Percentiles rank a stretch among this genome's conserved stretches.
Evolutionary conservation across 352 stramenopile genomes (phyloP).

Genomic region (Globisporangium megalacanthum): DNA sequence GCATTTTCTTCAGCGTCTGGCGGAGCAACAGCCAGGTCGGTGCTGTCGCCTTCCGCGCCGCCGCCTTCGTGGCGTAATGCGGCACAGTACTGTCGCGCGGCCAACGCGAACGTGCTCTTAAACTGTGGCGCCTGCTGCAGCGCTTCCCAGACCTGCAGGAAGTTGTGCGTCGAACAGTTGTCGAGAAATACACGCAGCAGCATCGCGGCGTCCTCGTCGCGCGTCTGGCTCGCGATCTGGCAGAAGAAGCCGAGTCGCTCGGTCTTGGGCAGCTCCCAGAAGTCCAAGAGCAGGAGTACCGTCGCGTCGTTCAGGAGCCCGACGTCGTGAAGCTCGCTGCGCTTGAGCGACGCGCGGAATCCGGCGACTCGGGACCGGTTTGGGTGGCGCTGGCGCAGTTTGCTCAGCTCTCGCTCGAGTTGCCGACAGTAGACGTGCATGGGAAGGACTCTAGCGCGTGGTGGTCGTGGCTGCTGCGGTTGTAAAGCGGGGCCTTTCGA

Average conservation of each 20-base stretch:
- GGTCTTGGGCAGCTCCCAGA: constrained; percentile 50
- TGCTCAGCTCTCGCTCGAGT: constrained; percentile 52
- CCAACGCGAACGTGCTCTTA: constrained; percentile 26
- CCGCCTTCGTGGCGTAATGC: background rate
- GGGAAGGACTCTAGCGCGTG: constrained; percentile 15
- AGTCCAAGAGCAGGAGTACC: constrained; percentile 53
- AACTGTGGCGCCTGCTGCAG: constrained; percentile 46
- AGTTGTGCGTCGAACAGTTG: constrained; percentile 35
- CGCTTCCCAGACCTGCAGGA: constrained; percentile 44
- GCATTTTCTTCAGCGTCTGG: background rate
- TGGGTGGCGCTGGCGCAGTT: constrained; percentile 24
- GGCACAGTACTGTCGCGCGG: constrained; percentile 16
- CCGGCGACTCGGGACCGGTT: constrained; percentile 11
- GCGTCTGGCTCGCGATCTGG: constrained; percentile 59
- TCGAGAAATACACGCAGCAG: constrained; percentile 19
- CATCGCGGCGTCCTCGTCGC: constrained; percentile 35
- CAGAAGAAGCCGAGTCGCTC: constrained; percentile 65
- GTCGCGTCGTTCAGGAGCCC: constrained; percentile 56
- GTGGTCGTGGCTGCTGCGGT: constrained; percentile 1
- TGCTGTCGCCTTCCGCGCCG: background rate
- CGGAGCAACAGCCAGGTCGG: background rate
- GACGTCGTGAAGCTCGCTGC: constrained; percentile 23
- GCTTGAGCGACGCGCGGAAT: constrained; percentile 11
- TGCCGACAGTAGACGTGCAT: constrained; percentile 62
- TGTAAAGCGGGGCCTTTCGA: background rate